Evolutionary conservation across 2,329 filamentous ascomycete genomes (phyloP).

Genomic region (Ophiocordyceps robertsii): DNA sequence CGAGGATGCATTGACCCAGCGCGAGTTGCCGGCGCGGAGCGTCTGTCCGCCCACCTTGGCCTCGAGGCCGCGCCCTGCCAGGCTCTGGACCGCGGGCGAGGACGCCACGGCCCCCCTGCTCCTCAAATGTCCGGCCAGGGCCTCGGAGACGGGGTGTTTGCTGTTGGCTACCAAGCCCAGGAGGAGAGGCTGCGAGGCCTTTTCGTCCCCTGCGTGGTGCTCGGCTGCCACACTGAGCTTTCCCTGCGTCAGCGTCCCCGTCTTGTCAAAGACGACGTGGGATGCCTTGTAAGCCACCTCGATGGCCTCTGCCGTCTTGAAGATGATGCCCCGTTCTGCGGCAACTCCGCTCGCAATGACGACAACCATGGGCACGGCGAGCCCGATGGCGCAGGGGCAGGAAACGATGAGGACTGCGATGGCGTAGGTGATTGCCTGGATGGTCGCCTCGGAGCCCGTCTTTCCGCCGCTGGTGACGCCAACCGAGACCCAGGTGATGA

Average conservation of each 20-base stretch:
- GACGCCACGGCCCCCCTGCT: slow-evolving; percentile 1
- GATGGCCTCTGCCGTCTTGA: slow-evolving; percentile 35
- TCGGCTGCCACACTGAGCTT: slow-evolving; percentile 27
- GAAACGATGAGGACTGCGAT: slow-evolving; percentile 64
- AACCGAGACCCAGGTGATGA: slow-evolving; percentile 53
- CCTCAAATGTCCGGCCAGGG: slow-evolving; percentile 29
- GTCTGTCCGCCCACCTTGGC: slow-evolving; percentile 10
- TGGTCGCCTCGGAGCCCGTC: slow-evolving; percentile 33
- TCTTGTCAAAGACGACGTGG: slow-evolving; percentile 59
- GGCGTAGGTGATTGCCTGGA: slow-evolving; percentile 54
- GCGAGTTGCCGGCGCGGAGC: slow-evolving; percentile 34
- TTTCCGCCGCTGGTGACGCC: slow-evolving; percentile 27
- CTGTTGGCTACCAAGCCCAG: slow-evolving; percentile 23
- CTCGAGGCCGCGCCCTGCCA: slow-evolving; percentile 35
- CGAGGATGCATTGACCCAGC: slow-evolving; percentile 27
- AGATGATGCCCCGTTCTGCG: slow-evolving; percentile 51
- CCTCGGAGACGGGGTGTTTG: slow-evolving; percentile 38
- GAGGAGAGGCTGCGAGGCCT: slow-evolving; percentile 8
- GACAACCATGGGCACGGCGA: slow-evolving; percentile 66
- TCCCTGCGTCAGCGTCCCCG: slow-evolving; percentile 57
- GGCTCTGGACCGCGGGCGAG: slow-evolving; percentile 18
- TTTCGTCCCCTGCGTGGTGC: neutral
- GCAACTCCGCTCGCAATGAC: slow-evolving; percentile 57
- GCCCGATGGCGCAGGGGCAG: slow-evolving; percentile 65
- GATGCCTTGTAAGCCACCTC: slow-evolving; percentile 47